Evolutionary conservation across 2,329 filamentous ascomycete genomes (phyloP), one percentile per base, ranked within the genome.

Genomic region (Hymenoscyphus linearis): DNA sequence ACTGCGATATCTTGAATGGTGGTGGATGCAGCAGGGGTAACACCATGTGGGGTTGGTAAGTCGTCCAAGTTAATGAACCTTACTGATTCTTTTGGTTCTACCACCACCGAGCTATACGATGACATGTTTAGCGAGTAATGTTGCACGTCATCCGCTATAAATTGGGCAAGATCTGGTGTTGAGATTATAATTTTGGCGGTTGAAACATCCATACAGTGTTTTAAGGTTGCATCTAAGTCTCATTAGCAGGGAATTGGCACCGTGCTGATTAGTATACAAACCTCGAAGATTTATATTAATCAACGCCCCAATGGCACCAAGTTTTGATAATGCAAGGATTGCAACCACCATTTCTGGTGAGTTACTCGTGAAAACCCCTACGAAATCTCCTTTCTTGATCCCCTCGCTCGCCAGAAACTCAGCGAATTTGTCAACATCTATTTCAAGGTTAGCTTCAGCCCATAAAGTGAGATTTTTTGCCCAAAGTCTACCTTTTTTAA

Each of bases 261-360:
- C 50, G 2, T 44, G 9, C 12, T 14, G 16, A 54, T 52, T 25
- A 25, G 31, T 40, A 53, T 50, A 55, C 35, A 18, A 50, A 79
- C 78, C 77, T 70, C 78, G 71, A 10, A 80, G 70, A 59, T 76
- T 79, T 12, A 72, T 78, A 64, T 81, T 81, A 27, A 81, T 75
- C 62, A 81, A 70, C 3, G 76, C 77, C 40, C 74, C 72, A 5
- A 78, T 74, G 14, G 75, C 77, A 18, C 78, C 77, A 37, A 81
- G 61, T 61, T 78, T 79, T 0, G 77, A 74, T n/a, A 80, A 68
- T 0, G 78, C 78, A 53, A 77, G 73, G 14, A 76, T 70, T 1
- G 71, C 70, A 18, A 79, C 71, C 1, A 79, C 72, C 76, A 80
- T 79, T 64, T 80, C 79, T 0, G 77, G 78, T 0, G 77, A 80